Base-by-base conservation (phyloP, 352 stramenopile species). In the Globisporangium cystogenes region DNA sequence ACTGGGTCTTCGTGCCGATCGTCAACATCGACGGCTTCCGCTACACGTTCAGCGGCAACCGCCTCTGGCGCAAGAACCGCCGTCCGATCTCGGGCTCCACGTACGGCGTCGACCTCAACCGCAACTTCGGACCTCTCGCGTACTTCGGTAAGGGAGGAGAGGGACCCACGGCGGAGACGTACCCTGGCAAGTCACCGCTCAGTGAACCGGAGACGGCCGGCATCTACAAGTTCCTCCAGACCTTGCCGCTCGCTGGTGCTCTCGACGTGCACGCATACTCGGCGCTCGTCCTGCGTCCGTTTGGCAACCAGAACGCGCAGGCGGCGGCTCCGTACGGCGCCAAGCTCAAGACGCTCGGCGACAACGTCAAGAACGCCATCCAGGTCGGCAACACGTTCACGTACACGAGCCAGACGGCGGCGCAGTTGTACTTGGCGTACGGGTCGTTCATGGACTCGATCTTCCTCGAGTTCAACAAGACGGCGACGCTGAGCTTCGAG, bases 11-110 rank as follows among this genome's bases (percentile, higher is more conserved):
- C 37, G 64, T 72, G 11, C 64, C 64, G 3, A 64, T 72, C 52
- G 52, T 69, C 48, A 72, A 72, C 57, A 57, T 72, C 24, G 60
- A 72, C 44, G 64, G 64, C 52, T 72, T 65, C 53, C 36, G 35
- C 26, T 69, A 67, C 56, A 67, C 60, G 27, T 64, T 57, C 55
- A 62, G 20, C 23, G 39, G 40, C 20, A 61, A 52, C 36, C 65
- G 65, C 18, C 50, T 62, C 27, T 68, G 63, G 62, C 65, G 65
- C 57, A 72, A 72, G 60, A 72, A 66, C 51, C 61, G 61, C 29
- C 57, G 57, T 33, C 43, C 21, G 18, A 39, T 48, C 51, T 51
- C 26, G 44, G 41, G 31, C 26, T 47, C 41, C 20, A 64, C 51
- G 26, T 52, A 64, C 24, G 64, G 62, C 23, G 53, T 68, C 8